Evolutionary conservation across 805 yeast species (phyloP), one percentile per base, ranked within the genome.

Genomic region (Hanseniaspora guilliermondii): DNA sequence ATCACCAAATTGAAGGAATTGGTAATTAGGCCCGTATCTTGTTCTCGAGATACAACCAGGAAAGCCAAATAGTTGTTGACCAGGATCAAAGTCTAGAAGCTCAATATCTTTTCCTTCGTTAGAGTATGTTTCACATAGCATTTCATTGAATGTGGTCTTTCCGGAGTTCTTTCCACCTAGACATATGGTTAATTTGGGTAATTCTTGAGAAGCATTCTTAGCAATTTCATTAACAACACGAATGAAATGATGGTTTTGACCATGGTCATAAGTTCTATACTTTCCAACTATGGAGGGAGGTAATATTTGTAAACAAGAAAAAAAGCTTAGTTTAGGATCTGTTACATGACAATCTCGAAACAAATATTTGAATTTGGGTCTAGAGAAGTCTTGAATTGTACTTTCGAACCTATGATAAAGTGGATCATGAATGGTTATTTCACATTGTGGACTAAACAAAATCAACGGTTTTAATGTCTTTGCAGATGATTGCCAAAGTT

Each of bases 31-130:
- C 6, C 11, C 7, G 16, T 42, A 41, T 30, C 38, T 57, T 9
- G 76, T 71, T 12, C 85, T 65, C 0, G 94, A 79, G 2, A 88
- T 67, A 42, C 83, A 76, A 33, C 83, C 88, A 0, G 95, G 93
- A 8, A 71, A 70, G 0, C 88, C 79, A 58, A 75, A 80, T 61
- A 85, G 94, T 0, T 95, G 80, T 63, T 88, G 96, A 0, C 95
- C 96, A 0, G 96, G 95, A 63, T 89, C 97, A 1, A 87, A 64
- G 60, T 89, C 96, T 40, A 89, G 59, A 38, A 60, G 60, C 3
- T 60, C 59, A 11, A 40, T 46, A 25, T 57, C 57, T 8, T 52
- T 39, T 16, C 47, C 33, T 3, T 49, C 46, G 33, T 56, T 39
- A 9, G 33, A 12, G n/a, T 37, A 44, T 6, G 16, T 39, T 60